These are phyloP conservation scores for Naganishia antarctica DNA, from an alignment of 768 basidiomycete species.

Conservation along the genomic window DNA sequence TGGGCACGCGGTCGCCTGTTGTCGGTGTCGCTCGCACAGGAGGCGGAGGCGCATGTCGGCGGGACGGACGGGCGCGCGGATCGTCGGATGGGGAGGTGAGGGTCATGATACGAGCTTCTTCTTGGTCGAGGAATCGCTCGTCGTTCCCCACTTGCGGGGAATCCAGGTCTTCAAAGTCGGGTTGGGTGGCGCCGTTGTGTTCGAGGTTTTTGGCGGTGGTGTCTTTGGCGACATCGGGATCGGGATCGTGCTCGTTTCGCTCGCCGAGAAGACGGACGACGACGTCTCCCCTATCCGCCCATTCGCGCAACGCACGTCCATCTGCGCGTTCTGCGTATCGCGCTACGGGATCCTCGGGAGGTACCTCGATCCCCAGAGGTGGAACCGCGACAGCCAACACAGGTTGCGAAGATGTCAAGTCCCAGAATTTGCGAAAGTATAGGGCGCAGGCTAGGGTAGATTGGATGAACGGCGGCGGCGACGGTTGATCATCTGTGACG, in stretches of 20 bases:
- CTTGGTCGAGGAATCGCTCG: neutral
- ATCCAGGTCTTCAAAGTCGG: too few relatives aligned
- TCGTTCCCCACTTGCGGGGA: too few relatives aligned
- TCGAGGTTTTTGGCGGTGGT: neutral
- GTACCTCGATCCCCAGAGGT: neutral
- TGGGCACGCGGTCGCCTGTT: neutral
- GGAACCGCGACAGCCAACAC: slow-evolving; percentile 1
- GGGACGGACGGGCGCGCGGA: neutral
- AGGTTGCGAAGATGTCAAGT: slow-evolving; percentile 2
- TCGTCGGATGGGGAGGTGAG: neutral
- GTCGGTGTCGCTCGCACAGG: neutral
- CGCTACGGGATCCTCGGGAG: neutral
- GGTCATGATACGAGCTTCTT: neutral
- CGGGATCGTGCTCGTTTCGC: neutral
- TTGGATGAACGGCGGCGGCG: neutral
- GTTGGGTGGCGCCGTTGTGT: too few relatives aligned
- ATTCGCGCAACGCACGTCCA: slow-evolving; percentile 3
- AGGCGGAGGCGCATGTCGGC: neutral
- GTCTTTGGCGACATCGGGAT: neutral
- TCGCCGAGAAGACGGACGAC: neutral
- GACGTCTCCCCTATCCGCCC: slow-evolving; percentile 16
- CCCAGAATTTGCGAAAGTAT: slow-evolving; percentile 15
- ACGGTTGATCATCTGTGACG: neutral
- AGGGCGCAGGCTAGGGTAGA: neutral
- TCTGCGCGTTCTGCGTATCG: neutral